These are phyloP conservation scores for Posidonia australis DNA, from an alignment of 106 monocot genomes.

Conservation along the genomic window DNA sequence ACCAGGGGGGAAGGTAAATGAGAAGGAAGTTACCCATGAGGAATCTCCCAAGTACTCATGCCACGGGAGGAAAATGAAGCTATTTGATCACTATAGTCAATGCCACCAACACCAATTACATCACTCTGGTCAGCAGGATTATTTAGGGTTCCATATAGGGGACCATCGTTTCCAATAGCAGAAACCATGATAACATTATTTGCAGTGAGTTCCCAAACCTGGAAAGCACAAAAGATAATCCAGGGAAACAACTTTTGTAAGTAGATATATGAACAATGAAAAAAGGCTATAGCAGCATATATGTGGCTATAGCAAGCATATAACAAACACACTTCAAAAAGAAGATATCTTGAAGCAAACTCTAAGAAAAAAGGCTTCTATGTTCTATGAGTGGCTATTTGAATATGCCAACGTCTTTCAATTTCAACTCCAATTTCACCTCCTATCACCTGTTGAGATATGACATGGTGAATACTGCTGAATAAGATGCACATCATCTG, in stretches of 20 bases:
- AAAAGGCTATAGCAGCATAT: too few relatives aligned
- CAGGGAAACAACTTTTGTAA: not conserved
- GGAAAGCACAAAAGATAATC: not conserved
- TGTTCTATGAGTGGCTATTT: too few relatives aligned
- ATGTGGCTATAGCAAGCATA: not conserved
- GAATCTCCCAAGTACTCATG: slow-evolving; percentile 99
- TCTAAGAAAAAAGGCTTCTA: too few relatives aligned
- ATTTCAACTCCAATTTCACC: too few relatives aligned
- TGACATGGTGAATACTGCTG: too few relatives aligned
- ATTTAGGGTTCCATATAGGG: slow-evolving; percentile 94
- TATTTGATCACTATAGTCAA: slow-evolving; percentile 90
- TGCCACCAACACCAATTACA: slow-evolving; percentile 99
- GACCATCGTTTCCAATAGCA: slow-evolving; percentile 99
- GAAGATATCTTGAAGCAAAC: too few relatives aligned
- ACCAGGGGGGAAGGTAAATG: not conserved
- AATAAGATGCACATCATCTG: too few relatives aligned
- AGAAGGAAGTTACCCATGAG: slow-evolving; percentile 65
- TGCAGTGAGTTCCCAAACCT: slow-evolving; percentile 99
- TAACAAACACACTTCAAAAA: too few relatives aligned
- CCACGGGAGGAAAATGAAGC: slow-evolving; percentile 99
- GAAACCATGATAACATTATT: slow-evolving; percentile 99
- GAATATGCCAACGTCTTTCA: too few relatives aligned
- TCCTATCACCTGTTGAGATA: too few relatives aligned
- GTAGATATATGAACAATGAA: too few relatives aligned
- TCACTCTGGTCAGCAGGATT: slow-evolving; percentile 99